Conservation (phyloP, 306 rosid genomes). For the Prunus armeniaca region DNA sequence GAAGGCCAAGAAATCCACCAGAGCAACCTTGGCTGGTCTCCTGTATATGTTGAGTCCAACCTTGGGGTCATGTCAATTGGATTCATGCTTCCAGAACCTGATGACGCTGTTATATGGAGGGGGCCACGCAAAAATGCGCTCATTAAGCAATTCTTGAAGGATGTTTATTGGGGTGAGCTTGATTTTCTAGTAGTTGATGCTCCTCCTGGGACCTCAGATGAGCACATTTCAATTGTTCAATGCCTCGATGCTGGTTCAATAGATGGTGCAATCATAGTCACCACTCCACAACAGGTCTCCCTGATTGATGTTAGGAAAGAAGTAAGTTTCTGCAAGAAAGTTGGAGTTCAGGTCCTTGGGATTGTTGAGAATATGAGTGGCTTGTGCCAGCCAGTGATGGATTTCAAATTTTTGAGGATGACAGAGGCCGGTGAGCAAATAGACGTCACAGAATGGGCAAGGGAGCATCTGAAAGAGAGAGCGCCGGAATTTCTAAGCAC, state of each 20-base stretch:
- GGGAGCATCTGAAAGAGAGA: constrained; percentile 54
- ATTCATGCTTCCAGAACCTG: constrained; percentile 80
- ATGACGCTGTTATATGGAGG: constrained; percentile 82
- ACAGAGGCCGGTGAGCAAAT: constrained; percentile 58
- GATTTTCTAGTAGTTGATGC: constrained; percentile 91
- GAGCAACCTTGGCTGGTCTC: constrained; percentile 99
- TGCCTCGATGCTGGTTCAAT: constrained; percentile 66
- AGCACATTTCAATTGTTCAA: constrained; percentile 82
- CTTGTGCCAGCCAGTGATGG: constrained; percentile 57
- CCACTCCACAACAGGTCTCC: constrained; percentile 94
- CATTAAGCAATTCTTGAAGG: constrained; percentile 84
- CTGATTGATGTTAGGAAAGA: constrained; percentile 86
- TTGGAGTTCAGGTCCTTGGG: constrained; percentile 77
- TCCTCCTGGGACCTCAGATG: constrained; percentile 97
- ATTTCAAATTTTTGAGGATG: constrained; percentile 55
- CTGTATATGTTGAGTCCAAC: constrained; percentile 86
- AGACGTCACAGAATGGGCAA: constrained; percentile 71
- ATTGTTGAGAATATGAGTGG: constrained; percentile 96
- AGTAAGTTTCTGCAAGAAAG: constrained; percentile 82
- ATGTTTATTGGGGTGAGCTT: constrained; percentile 89
- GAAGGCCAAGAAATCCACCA: constrained; percentile 90
- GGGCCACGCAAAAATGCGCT: constrained; percentile 92
- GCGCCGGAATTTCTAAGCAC: constrained; percentile 60
- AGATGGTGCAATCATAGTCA: constrained; percentile 90
- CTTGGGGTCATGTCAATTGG: constrained; percentile 96